Evolutionary conservation across 2,329 filamentous ascomycete genomes (phyloP).

Genomic region (Xylaria sp.): DNA sequence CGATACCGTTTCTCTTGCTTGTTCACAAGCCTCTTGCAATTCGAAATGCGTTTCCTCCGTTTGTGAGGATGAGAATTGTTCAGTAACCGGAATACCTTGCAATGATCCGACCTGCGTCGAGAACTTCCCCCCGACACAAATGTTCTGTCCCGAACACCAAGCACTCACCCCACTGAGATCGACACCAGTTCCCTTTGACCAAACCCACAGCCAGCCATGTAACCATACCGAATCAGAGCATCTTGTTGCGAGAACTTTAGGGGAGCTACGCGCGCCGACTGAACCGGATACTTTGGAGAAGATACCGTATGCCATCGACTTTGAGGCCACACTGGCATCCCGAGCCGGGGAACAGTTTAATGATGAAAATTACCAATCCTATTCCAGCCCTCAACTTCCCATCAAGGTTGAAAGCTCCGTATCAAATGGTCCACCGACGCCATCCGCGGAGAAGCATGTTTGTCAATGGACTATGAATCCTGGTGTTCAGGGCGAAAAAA

Average conservation of each 20-base stretch:
- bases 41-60: constrained; percentile 45
- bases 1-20: constrained; percentile 41
- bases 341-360: constrained; percentile 29
- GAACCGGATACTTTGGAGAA: constrained; percentile 34
- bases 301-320: constrained; percentile 22
- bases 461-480: constrained; percentile 46
- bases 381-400: constrained; percentile 24
- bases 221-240: constrained; percentile 50
- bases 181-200: constrained; percentile 4
- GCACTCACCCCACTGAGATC: not conserved
- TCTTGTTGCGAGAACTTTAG: constrained; percentile 46
- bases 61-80: constrained; percentile 48
- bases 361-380: constrained; percentile 28
- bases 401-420: constrained; percentile 11
- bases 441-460: constrained; percentile 24
- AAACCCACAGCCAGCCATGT: constrained; percentile 40
- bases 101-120: constrained; percentile 46
- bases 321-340: constrained; percentile 36
- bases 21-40: constrained; percentile 40
- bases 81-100: constrained; percentile 45
- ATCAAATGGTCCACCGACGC: constrained; percentile 8
- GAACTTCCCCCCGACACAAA: constrained; percentile 11
- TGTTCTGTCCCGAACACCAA: constrained; percentile 18
- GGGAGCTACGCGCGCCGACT: constrained; percentile 44
- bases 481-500: constrained; percentile 23